Percentiles rank a stretch among this genome's conserved stretches.
phyloP scores from a whole-genome alignment of 768 basidiomycete species.

The Lanmaoa rubissima region DNA sequence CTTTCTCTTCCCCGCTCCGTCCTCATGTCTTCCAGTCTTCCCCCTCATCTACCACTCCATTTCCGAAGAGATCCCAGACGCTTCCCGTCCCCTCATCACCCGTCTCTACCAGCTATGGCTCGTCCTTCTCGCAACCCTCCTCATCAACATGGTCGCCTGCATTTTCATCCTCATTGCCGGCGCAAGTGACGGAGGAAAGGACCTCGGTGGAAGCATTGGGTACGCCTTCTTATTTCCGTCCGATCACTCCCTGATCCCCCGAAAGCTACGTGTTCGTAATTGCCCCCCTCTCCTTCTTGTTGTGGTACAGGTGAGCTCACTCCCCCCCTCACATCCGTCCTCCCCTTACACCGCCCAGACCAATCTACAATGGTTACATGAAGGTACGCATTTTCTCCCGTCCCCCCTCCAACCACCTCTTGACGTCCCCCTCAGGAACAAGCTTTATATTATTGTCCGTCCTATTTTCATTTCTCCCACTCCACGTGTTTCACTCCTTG shows the following conservation, averaged over 20 bases:
- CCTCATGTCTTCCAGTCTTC: constrained; percentile 58
- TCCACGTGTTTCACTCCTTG: constrained; percentile 7
- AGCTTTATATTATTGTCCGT: constrained; percentile 88
- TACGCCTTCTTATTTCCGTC: constrained; percentile 37
- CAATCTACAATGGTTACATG: constrained; percentile 97
- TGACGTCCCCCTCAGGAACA: constrained; percentile 63
- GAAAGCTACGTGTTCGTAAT: constrained; percentile 80
- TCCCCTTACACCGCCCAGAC: constrained; percentile 44
- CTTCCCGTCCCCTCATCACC: constrained; percentile 74
- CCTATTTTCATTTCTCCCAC: constrained; percentile 16
- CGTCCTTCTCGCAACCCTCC: constrained; percentile 73
- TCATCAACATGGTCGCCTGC: constrained; percentile 89
- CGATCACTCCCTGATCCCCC: constrained; percentile 16
- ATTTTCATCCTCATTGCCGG: constrained; percentile 83
- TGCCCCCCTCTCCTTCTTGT: constrained; percentile 73
- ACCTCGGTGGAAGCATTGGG: constrained; percentile 82
- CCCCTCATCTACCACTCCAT: constrained; percentile 96
- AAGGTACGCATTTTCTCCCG: constrained; percentile 54
- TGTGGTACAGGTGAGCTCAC: constrained; percentile 85
- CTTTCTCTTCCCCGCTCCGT: constrained; percentile 12
- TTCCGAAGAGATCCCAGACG: constrained; percentile 82
- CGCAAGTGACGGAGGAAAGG: constrained; percentile 68
- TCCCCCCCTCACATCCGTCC: constrained; percentile 5
- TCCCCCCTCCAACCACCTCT: constrained; percentile 24
- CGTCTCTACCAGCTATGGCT: constrained; percentile 95